phyloP scores from a whole-genome alignment of 1,284 basidiomycete genomes.

The Mrakiaceae sp. region DNA sequence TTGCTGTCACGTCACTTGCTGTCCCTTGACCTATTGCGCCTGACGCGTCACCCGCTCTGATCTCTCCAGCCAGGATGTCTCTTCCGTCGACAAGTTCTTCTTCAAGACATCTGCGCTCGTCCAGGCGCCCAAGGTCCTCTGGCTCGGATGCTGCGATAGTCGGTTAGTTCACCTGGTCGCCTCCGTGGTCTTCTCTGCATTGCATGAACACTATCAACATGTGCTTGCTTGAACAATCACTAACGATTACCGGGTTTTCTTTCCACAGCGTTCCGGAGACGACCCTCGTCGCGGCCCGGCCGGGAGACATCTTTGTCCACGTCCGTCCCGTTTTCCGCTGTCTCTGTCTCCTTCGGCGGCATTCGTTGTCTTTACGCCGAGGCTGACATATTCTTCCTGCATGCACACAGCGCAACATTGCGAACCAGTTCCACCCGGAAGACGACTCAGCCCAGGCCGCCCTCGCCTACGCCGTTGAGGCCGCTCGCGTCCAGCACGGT shows the following conservation, averaged over 20 bases:
- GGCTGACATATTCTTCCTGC: neutral
- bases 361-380: neutral
- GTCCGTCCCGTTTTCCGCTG: neutral
- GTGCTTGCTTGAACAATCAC: too few relatives aligned
- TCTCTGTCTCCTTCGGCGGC: neutral
- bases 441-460: constrained; percentile 71
- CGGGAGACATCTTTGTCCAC: constrained; percentile 19
- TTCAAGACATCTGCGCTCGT: constrained; percentile 14
- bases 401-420: constrained; percentile 23
- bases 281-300: constrained; percentile 16
- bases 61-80: constrained; percentile 11
- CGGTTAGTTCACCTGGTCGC: constrained; percentile 2
- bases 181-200: too few relatives aligned
- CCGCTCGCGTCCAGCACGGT: constrained; percentile 74
- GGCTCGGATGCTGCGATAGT: constrained; percentile 17
- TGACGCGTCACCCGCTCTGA: neutral
- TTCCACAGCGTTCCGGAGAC: constrained; percentile 14
- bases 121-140: constrained; percentile 17
- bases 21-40: neutral
- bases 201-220: too few relatives aligned
- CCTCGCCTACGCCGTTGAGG: constrained; percentile 66
- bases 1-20: neutral
- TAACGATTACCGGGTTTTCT: neutral
- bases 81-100: constrained; percentile 7
- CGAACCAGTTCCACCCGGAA: constrained; percentile 62